These are phyloP conservation scores for Beauveria brongniartii DNA, from an alignment of 2,329 filamentous ascomycete genomes.

Conservation along the genomic window DNA sequence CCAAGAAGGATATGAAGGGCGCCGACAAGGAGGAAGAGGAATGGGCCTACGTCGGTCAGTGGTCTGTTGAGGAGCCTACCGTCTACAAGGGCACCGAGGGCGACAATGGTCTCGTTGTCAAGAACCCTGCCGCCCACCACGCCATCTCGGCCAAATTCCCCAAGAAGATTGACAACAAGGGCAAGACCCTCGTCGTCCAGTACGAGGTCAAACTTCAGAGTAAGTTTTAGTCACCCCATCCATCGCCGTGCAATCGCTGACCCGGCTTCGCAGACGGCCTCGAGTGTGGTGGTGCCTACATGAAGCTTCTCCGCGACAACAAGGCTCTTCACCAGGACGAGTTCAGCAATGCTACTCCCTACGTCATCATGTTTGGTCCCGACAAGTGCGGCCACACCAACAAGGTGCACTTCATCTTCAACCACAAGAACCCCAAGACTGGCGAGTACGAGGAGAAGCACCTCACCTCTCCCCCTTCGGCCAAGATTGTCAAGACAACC, in stretches of 20 bases:
- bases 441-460: conserved; percentile 99
- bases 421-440: conserved; percentile 99
- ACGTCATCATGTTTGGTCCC: conserved; percentile 99
- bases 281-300: conserved; percentile 95
- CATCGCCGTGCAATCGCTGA: neutral
- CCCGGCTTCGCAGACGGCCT: conserved; percentile 60
- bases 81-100: conserved; percentile 88
- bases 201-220: conserved; percentile 99
- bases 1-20: conserved; percentile 81
- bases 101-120: conserved; percentile 94
- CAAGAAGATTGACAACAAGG: conserved; percentile 94
- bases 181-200: conserved; percentile 92
- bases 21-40: conserved; percentile 71
- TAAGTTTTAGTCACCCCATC: conserved; percentile 39
- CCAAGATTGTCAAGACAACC: conserved; percentile 83
- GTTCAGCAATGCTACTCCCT: conserved; percentile 94
- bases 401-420: conserved; percentile 98
- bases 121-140: conserved; percentile 96
- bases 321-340: conserved; percentile 94
- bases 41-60: conserved; percentile 96
- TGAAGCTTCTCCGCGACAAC: conserved; percentile 98
- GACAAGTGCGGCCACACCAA: conserved; percentile 99
- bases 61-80: conserved; percentile 89
- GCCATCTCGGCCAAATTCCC: conserved; percentile 99
- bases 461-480: conserved; percentile 72